Evolutionary conservation across 768 basidiomycete genomes (phyloP), one percentile per base, ranked within the genome.

Genomic region (Termitomyces sp.): DNA sequence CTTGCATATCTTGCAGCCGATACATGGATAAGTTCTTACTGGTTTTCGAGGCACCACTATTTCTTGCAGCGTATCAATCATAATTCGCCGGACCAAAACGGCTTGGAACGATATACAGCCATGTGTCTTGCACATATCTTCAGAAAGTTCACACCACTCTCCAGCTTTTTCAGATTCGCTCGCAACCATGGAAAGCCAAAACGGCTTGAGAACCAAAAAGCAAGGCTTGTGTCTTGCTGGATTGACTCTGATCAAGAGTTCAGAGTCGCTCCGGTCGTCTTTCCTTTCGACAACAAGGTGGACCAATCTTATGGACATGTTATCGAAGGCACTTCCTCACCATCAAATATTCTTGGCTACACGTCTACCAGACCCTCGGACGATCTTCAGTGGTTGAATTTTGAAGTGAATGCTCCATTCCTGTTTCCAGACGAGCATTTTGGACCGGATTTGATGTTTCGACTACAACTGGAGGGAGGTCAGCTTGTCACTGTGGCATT

Each of bases 221-320:
- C 41, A 3, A 39, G 53, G 16, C 54, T 55, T 9, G 54, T 55
- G 4, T 55, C 54, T 7, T 55, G 54, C 26, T 55, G 54, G 54
- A 22, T 31, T 22, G 54, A 55, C 32, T 46, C 54, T 13, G n/a
- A 10, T 9, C 3, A 16, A 16, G 8, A 31, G 3, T 32, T n/a
- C n/a, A n/a, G n/a, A n/a, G n/a, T n/a, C n/a, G n/a, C n/a, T n/a
- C n/a, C n/a, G n/a, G n/a, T n/a, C 10, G n/a, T 18, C 5, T 55
- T 46, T 14, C 54, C 54, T 1, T 9, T 55, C 8, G 14, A 46
- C 14, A 34, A 49, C 4, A 6, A 32, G 18, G 20, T 22, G 9
- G n/a, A 36, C 10, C 0, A n/a, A 26, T 20, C 6, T 9, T 37
- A n/a, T 16, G 16, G 32, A 29, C 5, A 9, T 14, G 27, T 24